Evolutionary conservation across 202 grass and related monocot genomes (phyloP), one percentile per base, ranked within the genome.

Genomic region (Elaeis oleifera): DNA sequence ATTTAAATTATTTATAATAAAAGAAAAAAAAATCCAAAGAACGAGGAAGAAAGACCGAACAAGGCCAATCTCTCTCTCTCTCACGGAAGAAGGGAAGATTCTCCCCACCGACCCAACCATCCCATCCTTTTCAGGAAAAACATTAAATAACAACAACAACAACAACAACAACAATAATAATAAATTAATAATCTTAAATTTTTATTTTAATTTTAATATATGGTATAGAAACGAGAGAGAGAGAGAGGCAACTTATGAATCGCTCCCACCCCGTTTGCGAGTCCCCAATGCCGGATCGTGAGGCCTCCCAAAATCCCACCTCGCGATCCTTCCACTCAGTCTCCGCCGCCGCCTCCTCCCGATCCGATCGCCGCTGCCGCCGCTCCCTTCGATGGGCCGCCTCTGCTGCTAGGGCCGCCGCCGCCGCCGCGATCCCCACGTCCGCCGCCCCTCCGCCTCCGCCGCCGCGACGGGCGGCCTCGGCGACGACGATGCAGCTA

Each of bases 401-500:
- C 36, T 44, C 8, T 14, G 36, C 36, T 44, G 36, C 36, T 44
- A 44, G 36, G 36, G 36, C 76, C 72, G 28, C 28, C 1, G 28
- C 79, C 63, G 71, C 66, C 66, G 84, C 71, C 72, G 84, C 75
- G 68, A 63, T 54, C 58, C 60, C 73, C 60, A 62, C 59, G 71
- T 76, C 66, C 66, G 84, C 71, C 76, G 79, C 71, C 69, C 74
- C 71, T 62, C 53, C 64, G 52, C 53, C 72, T 57, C 59, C 59
- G 78, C 19, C 19, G 75, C 36, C 36, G 36, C 36, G 36, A 44
- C 36, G 59, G 23, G 60, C 60, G 77, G 73, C 49, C 73, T 76
- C 58, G 88, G 58, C 13, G 58, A 39, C 58, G 82, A 95, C 81
- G 84, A 95, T 95, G 89, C 89, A 89, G 84, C 89, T 95, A 81